A percentile compares a stretch with the other conserved stretches of the same genome.
These are phyloP conservation scores for Geosmithia putterillii DNA, from an alignment of 2,329 filamentous ascomycete genomes.

Conservation along the genomic window DNA sequence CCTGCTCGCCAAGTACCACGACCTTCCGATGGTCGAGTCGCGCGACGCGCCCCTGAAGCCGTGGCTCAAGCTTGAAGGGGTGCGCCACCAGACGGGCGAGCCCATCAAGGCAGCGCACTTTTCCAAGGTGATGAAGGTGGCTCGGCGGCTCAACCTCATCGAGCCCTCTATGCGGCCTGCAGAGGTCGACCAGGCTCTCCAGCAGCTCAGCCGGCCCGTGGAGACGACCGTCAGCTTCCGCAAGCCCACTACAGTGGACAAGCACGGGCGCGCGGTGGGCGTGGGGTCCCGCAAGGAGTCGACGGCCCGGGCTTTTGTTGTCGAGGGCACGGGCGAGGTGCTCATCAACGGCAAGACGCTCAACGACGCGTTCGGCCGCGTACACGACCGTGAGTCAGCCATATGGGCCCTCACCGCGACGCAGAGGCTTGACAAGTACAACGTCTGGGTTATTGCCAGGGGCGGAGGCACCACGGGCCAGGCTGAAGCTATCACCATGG, in stretches of 20 bases:
- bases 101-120: conserved; percentile 67
- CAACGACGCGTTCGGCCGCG: conserved; percentile 65
- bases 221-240: conserved; percentile 56
- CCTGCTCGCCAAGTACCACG: conserved; percentile 58
- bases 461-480: conserved; percentile 92
- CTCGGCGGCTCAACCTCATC: conserved; percentile 75
- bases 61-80: conserved; percentile 72
- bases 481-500: conserved; percentile 86
- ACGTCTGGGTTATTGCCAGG: conserved; percentile 74
- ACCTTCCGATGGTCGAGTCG: conserved; percentile 56
- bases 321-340: conserved; percentile 86
- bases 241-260: conserved; percentile 57
- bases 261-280: conserved; percentile 65
- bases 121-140: conserved; percentile 59
- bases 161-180: conserved; percentile 63
- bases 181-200: conserved; percentile 53
- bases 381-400: conserved; percentile 91
- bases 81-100: conserved; percentile 60
- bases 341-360: conserved; percentile 84
- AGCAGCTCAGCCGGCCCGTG: conserved; percentile 61
- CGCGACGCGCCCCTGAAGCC: conserved; percentile 59
- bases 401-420: conserved; percentile 83
- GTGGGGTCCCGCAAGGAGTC: conserved; percentile 82
- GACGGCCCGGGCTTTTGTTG: conserved; percentile 71
- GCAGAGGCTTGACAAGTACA: conserved; percentile 85